Conservation (phyloP, 768 basidiomycete genomes). For the Pseudohyphozyma bogoriensis region DNA sequence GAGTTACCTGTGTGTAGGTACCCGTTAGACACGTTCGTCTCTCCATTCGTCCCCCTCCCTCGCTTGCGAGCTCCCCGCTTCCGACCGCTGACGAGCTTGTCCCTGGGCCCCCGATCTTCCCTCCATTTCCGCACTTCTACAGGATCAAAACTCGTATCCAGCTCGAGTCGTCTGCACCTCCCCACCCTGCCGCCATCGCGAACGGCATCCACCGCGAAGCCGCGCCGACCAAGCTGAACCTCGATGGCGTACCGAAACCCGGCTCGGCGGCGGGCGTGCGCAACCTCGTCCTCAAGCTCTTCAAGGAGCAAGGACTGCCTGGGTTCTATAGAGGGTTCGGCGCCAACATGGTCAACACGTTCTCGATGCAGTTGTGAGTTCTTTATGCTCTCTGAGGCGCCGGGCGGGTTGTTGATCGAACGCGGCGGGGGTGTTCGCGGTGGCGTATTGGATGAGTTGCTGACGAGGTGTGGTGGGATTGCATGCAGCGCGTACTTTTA, state of each 20-base stretch:
- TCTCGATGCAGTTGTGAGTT: conserved; percentile 74
- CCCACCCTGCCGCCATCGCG: conserved; percentile 7
- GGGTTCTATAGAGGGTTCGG: conserved; percentile 87
- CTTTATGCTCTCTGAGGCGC: background rate
- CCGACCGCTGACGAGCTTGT: conserved; percentile 3
- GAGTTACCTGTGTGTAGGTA: conserved; percentile 49
- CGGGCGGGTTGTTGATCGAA: background rate
- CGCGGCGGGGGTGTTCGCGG: background rate
- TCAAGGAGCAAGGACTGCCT: conserved; percentile 65
- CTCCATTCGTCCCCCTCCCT: too few relatives aligned
- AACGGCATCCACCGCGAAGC: conserved; percentile 44
- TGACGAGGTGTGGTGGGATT: background rate
- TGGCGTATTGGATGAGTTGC: background rate
- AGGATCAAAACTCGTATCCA: conserved; percentile 95
- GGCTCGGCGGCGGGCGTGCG: conserved; percentile 49
- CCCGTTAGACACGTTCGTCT: conserved; percentile 72
- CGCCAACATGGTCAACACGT: conserved; percentile 96
- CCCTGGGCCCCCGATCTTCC: too few relatives aligned
- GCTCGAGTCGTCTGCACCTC: conserved; percentile 43
- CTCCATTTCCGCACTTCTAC: too few relatives aligned
- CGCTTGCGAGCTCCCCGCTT: background rate
- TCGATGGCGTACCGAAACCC: too few relatives aligned
- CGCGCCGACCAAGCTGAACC: conserved; percentile 40
- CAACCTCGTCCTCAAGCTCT: conserved; percentile 56
- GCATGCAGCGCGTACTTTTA: conserved; percentile 81